Percentiles rank a stretch among this genome's conserved stretches.
Conservation (phyloP, 805 yeast genomes). For the Candida pseudofarinosa region DNA sequence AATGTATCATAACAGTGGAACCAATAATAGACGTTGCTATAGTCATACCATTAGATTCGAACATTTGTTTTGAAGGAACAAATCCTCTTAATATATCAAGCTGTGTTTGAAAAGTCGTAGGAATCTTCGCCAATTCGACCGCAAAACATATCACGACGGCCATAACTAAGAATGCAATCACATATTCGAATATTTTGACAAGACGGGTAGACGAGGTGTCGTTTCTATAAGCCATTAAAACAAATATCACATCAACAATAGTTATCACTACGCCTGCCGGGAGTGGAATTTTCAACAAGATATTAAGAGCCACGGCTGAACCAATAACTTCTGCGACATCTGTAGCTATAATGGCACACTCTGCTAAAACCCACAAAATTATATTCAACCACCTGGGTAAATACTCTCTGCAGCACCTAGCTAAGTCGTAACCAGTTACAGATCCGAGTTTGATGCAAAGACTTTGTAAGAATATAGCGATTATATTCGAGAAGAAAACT, state of each 20-base stretch:
- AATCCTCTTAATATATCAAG: constrained; percentile 41
- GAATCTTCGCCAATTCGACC: constrained; percentile 38
- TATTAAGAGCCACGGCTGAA: constrained; percentile 47
- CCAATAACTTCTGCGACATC: constrained; percentile 55
- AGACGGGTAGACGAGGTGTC: constrained; percentile 37
- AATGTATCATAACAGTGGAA: constrained; percentile 51
- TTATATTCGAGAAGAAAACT: constrained; percentile 39
- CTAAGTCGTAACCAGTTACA: constrained; percentile 46
- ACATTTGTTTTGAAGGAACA: constrained; percentile 40
- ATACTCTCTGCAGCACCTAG: constrained; percentile 39
- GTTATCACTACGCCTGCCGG: constrained; percentile 49
- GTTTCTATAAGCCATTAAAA: constrained; percentile 44
- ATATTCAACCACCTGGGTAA: constrained; percentile 39
- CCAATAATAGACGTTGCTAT: constrained; percentile 47
- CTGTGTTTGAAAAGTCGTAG: constrained; percentile 19
- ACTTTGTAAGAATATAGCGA: constrained; percentile 45
- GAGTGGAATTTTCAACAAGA: constrained; percentile 40
- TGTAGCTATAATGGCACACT: constrained; percentile 47
- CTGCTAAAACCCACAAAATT: constrained; percentile 40
- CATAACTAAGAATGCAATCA: constrained; percentile 39
- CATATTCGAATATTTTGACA: constrained; percentile 35
- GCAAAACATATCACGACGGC: constrained; percentile 44
- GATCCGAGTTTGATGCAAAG: constrained; percentile 45
- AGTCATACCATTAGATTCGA: constrained; percentile 40
- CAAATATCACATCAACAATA: constrained; percentile 42